Conservation (phyloP, 2,329 filamentous ascomycete genomes). For the Nemania diffusa region DNA sequence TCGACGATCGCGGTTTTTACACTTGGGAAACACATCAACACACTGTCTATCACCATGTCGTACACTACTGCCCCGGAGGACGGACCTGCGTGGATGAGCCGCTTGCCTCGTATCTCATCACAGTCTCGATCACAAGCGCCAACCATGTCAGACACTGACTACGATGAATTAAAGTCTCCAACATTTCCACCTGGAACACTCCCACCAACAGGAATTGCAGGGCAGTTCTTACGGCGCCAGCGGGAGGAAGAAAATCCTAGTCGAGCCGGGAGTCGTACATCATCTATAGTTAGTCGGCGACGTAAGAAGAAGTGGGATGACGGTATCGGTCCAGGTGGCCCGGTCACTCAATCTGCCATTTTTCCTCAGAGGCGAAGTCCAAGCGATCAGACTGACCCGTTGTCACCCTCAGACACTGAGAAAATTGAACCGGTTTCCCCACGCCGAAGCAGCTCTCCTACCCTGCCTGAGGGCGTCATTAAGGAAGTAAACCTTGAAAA, state of each 20-base stretch:
- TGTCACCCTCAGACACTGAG: constrained; percentile 43
- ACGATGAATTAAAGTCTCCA: constrained; percentile 69
- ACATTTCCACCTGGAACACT: constrained; percentile 75
- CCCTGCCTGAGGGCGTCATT: constrained; percentile 36
- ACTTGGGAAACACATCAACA: constrained; percentile 97
- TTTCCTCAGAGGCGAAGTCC: constrained; percentile 66
- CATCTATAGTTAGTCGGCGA: constrained; percentile 68
- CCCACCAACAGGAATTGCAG: constrained; percentile 76
- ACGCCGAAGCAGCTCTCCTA: constrained; percentile 43
- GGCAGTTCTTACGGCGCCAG: constrained; percentile 83
- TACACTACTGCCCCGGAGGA: constrained; percentile 93
- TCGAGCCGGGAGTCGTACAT: constrained; percentile 66
- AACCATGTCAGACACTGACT: constrained; percentile 82
- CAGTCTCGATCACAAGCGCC: constrained; percentile 83
- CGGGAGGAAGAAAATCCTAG: constrained; percentile 76
- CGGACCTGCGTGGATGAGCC: constrained; percentile 93
- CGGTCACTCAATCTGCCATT: constrained; percentile 90
- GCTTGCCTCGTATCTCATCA: constrained; percentile 77
- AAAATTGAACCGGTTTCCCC: constrained; percentile 29
- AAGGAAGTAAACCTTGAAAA: constrained; percentile 44
- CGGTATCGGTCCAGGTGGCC: constrained; percentile 83
- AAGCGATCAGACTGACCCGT: constrained; percentile 49
- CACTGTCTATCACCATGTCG: constrained; percentile 91
- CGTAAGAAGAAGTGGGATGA: constrained; percentile 76
- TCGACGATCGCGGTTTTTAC: constrained; percentile 99